Evolutionary conservation across 2,329 filamentous ascomycete genomes (phyloP).

Genomic region (Cladosporium sp.): DNA sequence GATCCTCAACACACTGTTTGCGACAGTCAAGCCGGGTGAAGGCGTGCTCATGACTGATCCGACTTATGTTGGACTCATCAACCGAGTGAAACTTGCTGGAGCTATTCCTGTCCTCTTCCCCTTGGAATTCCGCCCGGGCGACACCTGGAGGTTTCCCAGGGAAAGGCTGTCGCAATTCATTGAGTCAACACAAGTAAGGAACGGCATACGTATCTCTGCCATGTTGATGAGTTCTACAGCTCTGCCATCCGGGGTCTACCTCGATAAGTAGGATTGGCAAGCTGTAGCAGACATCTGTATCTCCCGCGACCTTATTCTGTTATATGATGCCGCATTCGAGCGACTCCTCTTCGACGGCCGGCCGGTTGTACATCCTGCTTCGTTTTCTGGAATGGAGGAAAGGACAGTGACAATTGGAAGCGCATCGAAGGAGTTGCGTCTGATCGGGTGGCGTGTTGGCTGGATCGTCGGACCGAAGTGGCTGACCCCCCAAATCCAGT

Average conservation of each 20-base stretch:
- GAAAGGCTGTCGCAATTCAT: conserved; percentile 8
- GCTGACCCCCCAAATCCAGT: background rate
- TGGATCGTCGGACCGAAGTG: conserved; percentile 7
- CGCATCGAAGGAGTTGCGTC: conserved; percentile 10
- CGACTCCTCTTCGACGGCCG: conserved; percentile 5
- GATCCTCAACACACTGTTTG: conserved; percentile 1
- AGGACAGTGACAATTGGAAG: conserved; percentile 6
- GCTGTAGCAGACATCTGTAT: background rate
- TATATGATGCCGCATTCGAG: conserved; percentile 1
- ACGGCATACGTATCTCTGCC: conserved; percentile 4
- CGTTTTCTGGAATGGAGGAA: background rate
- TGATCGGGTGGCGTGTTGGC: conserved; percentile 13
- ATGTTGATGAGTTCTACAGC: conserved; percentile 10
- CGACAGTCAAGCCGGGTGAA: conserved; percentile 15
- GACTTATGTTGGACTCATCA: conserved; percentile 15
- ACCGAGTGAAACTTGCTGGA: conserved; percentile 16
- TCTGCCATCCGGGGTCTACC: conserved; percentile 7
- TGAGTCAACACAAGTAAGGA: background rate
- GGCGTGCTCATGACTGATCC: conserved; percentile 13
- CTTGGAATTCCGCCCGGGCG: conserved; percentile 10
- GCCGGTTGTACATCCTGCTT: conserved; percentile 11
- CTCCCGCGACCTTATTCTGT: background rate
- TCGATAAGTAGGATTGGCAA: conserved; percentile 5
- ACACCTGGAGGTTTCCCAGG: conserved; percentile 10
- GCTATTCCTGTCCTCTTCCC: conserved; percentile 11